phyloP scores from a whole-genome alignment of 345 rosid species.

The Zanthoxylum bungeanum region DNA sequence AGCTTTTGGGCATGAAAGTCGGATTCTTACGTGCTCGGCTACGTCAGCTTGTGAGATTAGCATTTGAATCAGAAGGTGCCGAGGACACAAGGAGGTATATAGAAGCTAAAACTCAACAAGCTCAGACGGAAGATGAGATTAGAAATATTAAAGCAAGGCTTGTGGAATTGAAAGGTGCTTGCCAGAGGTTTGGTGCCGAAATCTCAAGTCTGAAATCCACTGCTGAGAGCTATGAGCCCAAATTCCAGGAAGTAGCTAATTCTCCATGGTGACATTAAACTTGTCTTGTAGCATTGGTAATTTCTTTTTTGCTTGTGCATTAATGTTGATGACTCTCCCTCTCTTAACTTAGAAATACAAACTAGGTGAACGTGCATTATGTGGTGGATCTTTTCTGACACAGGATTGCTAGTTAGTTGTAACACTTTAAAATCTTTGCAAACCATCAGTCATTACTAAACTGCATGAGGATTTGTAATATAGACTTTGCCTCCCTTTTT shows the following conservation, averaged over 20 bases:
- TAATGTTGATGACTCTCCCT: not conserved
- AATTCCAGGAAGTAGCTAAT: conserved; percentile 44
- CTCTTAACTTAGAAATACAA: conserved; percentile 8
- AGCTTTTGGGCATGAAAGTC: conserved; percentile 61
- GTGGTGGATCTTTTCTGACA: conserved; percentile 5
- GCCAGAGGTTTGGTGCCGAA: conserved; percentile 34
- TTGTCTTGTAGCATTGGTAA: not conserved
- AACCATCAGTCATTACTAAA: not conserved
- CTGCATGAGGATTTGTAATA: conserved; percentile 2
- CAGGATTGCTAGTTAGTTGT: conserved; percentile 8
- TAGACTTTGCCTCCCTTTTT: not conserved
- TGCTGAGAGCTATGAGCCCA: conserved; percentile 46
- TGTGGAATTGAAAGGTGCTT: conserved; percentile 41
- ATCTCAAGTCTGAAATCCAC: conserved; percentile 35
- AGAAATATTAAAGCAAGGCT: conserved; percentile 48
- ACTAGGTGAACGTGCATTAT: conserved; percentile 1
- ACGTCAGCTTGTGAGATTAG: conserved; percentile 38
- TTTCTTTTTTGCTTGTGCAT: not conserved
- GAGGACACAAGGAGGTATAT: conserved; percentile 45
- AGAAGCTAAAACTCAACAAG: conserved; percentile 44
- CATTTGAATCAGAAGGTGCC: conserved; percentile 50
- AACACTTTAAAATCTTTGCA: not conserved
- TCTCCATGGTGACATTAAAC: conserved; percentile 51
- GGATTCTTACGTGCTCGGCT: conserved; percentile 56
- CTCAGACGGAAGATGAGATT: conserved; percentile 37